phyloP scores from a whole-genome alignment of 192 early-diverging fungal species.

The Podila horticola region DNA sequence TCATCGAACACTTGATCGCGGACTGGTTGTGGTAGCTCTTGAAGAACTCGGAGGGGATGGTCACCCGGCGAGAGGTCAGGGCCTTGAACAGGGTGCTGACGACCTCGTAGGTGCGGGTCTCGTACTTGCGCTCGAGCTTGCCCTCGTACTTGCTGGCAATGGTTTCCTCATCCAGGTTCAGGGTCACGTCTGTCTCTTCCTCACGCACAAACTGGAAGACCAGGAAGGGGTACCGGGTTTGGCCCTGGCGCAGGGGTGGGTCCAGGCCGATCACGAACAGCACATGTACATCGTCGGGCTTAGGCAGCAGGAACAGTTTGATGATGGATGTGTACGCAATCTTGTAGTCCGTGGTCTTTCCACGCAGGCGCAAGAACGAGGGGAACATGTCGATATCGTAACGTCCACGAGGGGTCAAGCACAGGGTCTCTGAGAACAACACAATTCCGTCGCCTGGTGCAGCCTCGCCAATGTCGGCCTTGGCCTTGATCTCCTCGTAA shows the following conservation, averaged over 20 bases:
- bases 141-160: constrained; percentile 75
- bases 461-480: constrained; percentile 87
- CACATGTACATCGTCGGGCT: constrained; percentile 93
- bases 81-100: constrained; percentile 88
- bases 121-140: constrained; percentile 84
- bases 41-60: constrained; percentile 67
- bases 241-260: constrained; percentile 96
- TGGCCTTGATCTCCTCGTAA: constrained; percentile 91
- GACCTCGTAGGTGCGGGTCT: constrained; percentile 87
- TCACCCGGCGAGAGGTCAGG: constrained; percentile 81
- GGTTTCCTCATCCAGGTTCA: constrained; percentile 86
- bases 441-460: constrained; percentile 90
- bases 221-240: constrained; percentile 94
- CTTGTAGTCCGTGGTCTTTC: constrained; percentile 99
- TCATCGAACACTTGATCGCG: constrained; percentile 95
- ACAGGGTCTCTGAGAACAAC: constrained; percentile 88
- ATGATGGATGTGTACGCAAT: constrained; percentile 88
- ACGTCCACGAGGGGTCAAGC: constrained; percentile 94
- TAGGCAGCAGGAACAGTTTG: constrained; percentile 88
- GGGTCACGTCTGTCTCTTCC: constrained; percentile 84
- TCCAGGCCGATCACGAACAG: constrained; percentile 96
- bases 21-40: constrained; percentile 76
- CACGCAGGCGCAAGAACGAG: constrained; percentile 91
- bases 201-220: constrained; percentile 97
- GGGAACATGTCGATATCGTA: constrained; percentile 96